Evolutionary conservation across 306 rosid genomes (phyloP), one percentile per base, ranked within the genome.

Genomic region (Cucurbita ficifolia): DNA sequence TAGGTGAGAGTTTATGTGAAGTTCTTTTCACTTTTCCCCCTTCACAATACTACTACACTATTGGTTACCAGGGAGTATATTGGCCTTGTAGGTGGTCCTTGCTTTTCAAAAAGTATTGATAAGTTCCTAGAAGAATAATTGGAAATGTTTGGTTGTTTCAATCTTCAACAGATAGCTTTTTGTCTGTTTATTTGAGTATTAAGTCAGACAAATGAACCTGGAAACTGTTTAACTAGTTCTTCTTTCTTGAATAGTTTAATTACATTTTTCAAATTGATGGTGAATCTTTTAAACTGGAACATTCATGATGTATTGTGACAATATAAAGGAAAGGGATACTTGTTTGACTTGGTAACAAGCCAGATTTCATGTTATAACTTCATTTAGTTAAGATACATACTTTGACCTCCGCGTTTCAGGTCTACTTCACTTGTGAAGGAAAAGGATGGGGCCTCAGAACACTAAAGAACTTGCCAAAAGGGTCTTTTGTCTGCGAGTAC

Each of bases 391-490:
- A 67, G 52, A 67, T 19, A 6, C 72, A 7, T 70, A 48, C 19
- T 48, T 48, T 50, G 74, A 70, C 39, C 46, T 72, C 56, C 63
- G 52, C 82, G 74, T 56, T 74, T 77, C 81, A 93, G 98, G 92
- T 93, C 29, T 93, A 84, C 81, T 74, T 80, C 73, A 88, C 94
- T 56, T 21, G 51, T 77, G 89, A 84, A 81, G 84, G 86, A 79
- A 93, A 93, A 74, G 98, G 97, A 36, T 93, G 98, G 98, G 98
- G 97, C 46, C 63, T 93, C 19, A 87, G 97, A 86, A 48, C 90
- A 21, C 85, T 88, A 3, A 89, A 90, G 78, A 81, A 82, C 75
- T 85, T 93, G 82, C 92, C 92, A 1, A 88, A 78, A 78, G 97
- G 98, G 19, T 53, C 84, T 75, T 93, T 90, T 76, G 85, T 93